Evolutionary conservation across 2,329 filamentous ascomycete genomes (phyloP).

Genomic region (Neonectria faginata): DNA sequence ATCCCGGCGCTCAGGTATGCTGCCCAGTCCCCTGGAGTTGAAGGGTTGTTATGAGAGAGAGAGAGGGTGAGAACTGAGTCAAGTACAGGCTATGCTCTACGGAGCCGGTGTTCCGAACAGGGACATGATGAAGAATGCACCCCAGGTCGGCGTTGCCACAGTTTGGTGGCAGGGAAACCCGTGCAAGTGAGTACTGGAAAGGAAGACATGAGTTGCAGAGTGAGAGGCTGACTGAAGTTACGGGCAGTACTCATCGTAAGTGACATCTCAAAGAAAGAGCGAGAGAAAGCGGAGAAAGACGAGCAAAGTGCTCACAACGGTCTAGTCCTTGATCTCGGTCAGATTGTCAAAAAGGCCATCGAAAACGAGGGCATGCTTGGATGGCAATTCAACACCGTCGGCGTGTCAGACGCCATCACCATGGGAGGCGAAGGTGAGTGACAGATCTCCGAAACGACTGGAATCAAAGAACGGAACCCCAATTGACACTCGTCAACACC

Average conservation of each 20-base stretch:
- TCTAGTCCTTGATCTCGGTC: constrained; percentile 84
- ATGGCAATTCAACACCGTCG: constrained; percentile 95
- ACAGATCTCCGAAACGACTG: not conserved
- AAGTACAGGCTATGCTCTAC: constrained; percentile 86
- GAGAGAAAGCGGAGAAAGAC: constrained; percentile 17
- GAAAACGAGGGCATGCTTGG: constrained; percentile 87
- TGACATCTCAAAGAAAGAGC: constrained; percentile 34
- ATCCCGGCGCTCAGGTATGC: constrained; percentile 85
- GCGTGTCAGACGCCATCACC: constrained; percentile 90
- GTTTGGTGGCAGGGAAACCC: constrained; percentile 99
- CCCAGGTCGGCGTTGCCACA: constrained; percentile 90
- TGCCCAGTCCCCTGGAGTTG: not conserved
- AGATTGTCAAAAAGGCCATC: constrained; percentile 85
- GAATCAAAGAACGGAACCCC: constrained; percentile 1
- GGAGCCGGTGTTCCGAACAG: constrained; percentile 87
- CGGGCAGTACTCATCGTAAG: constrained; percentile 56
- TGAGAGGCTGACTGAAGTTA: constrained; percentile 25
- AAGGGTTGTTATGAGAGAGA: not conserved
- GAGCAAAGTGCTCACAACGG: constrained; percentile 31
- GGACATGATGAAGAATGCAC: constrained; percentile 87
- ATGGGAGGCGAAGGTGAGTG: constrained; percentile 88
- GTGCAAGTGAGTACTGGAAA: constrained; percentile 77
- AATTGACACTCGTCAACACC: constrained; percentile 9
- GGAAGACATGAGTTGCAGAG: not conserved
- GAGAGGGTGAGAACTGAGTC: constrained; percentile 3